Evolutionary conservation across 768 basidiomycete genomes (phyloP), one percentile per base, ranked within the genome.

Genomic region (Tylopilus rubrobrunneus): DNA sequence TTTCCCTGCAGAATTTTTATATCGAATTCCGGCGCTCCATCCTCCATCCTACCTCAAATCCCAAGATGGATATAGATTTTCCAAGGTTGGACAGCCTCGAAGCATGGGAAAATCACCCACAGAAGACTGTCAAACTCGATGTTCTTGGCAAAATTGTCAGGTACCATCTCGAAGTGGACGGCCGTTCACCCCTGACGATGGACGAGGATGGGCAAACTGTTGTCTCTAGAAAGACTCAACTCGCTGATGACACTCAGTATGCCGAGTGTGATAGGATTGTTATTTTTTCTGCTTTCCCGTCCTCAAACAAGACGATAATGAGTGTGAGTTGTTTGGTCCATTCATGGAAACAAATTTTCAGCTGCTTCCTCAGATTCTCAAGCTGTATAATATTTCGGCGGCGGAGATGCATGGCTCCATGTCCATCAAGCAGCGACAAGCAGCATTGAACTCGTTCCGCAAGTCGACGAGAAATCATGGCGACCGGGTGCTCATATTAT

Each of bases 1-100:
- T 21, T 5, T 19, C 33, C 14, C 23, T n/a, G n/a, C 40, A 62
- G 58, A 28, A 62, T 33, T 60, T 62, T 14, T 62, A 62, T 7
- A 57, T 59, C 0, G 55, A 62, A 17, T 57, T 62, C 31, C 27
- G 51, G 1, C 25, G 48, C 0, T 47, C 53, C 0, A 45, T 62
- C 7, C 56, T 62, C 0, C 52, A 60, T 27, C 58, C 58, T 0
- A 7, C 0, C 1, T 9, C 45, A 3, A 52, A 41, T 17, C 45
- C 51, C 0, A 53, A 48, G 2, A 0, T n/a, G n/a, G n/a, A n/a
- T n/a, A n/a, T n/a, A n/a, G n/a, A n/a, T n/a, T n/a, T n/a, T n/a
- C n/a, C n/a, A n/a, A n/a, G n/a, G n/a, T n/a, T n/a, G n/a, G n/a
- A n/a, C n/a, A n/a, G n/a, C n/a, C n/a, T n/a, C n/a, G n/a, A n/a